Evolutionary conservation across 768 basidiomycete species (phyloP), one percentile per base, ranked within the genome.

Genomic region (Mycena rosella): DNA sequence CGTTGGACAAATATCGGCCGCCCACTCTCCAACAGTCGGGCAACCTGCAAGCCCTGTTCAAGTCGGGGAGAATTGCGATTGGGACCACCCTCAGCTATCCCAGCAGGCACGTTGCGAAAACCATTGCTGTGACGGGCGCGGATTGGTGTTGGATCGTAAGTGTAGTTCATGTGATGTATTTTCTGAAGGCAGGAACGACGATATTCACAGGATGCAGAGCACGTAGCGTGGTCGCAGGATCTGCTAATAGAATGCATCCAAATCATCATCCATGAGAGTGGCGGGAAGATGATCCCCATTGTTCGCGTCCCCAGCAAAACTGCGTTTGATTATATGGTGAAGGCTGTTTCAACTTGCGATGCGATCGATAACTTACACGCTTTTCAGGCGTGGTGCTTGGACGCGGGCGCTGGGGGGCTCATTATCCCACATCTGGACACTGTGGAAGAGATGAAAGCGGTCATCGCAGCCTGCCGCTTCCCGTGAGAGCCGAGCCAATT

Each of bases 121-220:
- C 61, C 15, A 18, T 70, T 3, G 69, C 69, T 0, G 36, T 55
- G 0, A 62, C 65, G 0, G 65, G 65, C 5, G 69, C 64, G 5
- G 69, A 70, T 55, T 67, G 65, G 65, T 66, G 60, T n/a, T 70
- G 69, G 69, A 63, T 70, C 40, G 69, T 66, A 42, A 22, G 60
- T 57, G 2, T 29, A 18, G 17, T 49, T 26, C 27, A 9, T 36
- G 3, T 13, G 10, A 10, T 32, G 11, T 18, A 11, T 18, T 24
- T 3, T 10, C 18, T 26, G 6, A 2, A 27, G 44, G n/a, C 27
- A 20, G 18, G 26, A 15, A 53, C 20, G 8, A 6, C 13, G n/a
- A 32, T 13, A 17, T 7, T 5, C 1, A 2, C 20, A 70, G 65
- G 65, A 66, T 34, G 49, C 69, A 8, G 69, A 66, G 48, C 69